Conservation (phyloP, 768 basidiomycete genomes). For the Suillus clintonianus region DNA sequence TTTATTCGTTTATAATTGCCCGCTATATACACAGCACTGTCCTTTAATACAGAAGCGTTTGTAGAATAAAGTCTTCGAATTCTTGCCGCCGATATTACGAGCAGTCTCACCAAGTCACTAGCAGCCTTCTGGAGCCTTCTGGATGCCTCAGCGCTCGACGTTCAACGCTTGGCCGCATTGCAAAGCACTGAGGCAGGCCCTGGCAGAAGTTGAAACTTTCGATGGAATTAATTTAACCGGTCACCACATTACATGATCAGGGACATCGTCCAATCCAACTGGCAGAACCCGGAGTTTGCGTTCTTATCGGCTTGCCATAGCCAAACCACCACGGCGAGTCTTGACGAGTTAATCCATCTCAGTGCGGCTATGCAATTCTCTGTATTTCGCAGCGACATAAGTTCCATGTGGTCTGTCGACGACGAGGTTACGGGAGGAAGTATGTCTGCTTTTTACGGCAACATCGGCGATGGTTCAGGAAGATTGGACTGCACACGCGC, state of each 20-base stretch:
- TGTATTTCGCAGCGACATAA: slow-evolving; percentile 20
- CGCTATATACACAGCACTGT: not conserved
- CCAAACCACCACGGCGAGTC: no score
- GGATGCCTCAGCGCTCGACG: not conserved
- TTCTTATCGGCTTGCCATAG: no score
- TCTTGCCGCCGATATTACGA: not conserved
- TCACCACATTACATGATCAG: no score
- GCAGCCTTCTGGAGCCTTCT: not conserved
- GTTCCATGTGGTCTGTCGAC: slow-evolving; percentile 23
- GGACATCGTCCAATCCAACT: no score
- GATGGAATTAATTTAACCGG: no score
- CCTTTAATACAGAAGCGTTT: not conserved
- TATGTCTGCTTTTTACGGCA: not conserved
- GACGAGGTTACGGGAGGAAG: slow-evolving; percentile 11
- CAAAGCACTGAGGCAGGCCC: not conserved
- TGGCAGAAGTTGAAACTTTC: no score
- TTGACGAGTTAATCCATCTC: not conserved
- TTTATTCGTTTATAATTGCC: not conserved
- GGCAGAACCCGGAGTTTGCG: no score
- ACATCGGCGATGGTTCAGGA: no score
- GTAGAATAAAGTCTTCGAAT: not conserved
- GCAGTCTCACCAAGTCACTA: not conserved
- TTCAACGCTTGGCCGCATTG: no score
- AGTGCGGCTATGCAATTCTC: slow-evolving; percentile 20
- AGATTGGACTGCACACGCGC: no score